phyloP scores from a whole-genome alignment of 2,329 filamentous ascomycete species.

The Cordyceps tenuipes region DNA sequence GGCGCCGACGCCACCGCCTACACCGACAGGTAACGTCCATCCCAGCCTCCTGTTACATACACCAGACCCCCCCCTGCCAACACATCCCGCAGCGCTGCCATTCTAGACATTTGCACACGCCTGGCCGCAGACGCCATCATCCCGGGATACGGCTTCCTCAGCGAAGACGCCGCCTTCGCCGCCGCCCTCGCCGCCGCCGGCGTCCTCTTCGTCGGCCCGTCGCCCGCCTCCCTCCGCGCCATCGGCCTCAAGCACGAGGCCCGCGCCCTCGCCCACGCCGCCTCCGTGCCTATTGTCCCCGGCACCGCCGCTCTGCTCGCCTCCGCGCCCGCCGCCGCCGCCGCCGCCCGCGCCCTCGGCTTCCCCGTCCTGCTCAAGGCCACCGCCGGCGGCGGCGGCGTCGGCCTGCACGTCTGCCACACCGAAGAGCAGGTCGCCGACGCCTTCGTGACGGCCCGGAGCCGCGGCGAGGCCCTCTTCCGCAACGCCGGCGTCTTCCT shows the following conservation, averaged over 20 bases:
- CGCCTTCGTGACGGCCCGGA: neutral
- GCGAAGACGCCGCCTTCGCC: slow-evolving; percentile 55
- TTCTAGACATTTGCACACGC: slow-evolving; percentile 28
- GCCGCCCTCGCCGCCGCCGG: slow-evolving; percentile 41
- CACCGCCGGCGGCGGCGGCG: slow-evolving; percentile 34
- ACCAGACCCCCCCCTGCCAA: too few species aligned
- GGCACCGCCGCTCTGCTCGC: slow-evolving; percentile 15
- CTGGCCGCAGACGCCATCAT: slow-evolving; percentile 47
- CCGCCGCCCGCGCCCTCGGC: neutral
- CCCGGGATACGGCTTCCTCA: slow-evolving; percentile 57
- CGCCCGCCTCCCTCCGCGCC: slow-evolving; percentile 40
- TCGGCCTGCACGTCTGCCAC: slow-evolving; percentile 15
- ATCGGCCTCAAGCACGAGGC: slow-evolving; percentile 54
- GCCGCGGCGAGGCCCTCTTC: slow-evolving; percentile 13
- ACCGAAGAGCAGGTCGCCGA: neutral
- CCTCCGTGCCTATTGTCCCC: slow-evolving; percentile 33
- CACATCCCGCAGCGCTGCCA: slow-evolving; percentile 2
- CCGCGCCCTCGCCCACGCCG: slow-evolving; percentile 41
- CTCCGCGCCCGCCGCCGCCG: neutral
- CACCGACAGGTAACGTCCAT: neutral
- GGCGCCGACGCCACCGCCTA: slow-evolving; percentile 15
- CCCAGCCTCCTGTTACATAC: too few species aligned
- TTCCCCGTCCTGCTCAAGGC: slow-evolving; percentile 30
- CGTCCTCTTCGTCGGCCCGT: slow-evolving; percentile 50
- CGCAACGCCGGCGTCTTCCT: slow-evolving; percentile 24